Base-by-base conservation (phyloP, 179 eudicot species). In the Beta macrorhiza region DNA sequence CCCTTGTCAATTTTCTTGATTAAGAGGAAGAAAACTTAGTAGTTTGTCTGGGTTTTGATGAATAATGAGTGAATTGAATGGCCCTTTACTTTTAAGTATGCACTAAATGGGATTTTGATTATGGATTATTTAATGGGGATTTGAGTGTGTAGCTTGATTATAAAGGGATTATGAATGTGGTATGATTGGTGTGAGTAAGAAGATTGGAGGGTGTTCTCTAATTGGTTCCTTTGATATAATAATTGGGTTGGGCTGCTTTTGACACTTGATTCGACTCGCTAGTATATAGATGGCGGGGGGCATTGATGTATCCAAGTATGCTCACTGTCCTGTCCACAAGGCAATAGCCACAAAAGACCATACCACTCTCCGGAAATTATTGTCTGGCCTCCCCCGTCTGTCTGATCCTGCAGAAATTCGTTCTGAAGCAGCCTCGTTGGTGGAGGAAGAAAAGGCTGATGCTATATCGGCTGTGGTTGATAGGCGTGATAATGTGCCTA, bases 381-480 rank as follows among this genome's bases (percentile, higher is more conserved):
- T 94, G 68, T 88, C 90, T 8, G 84, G 78, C 70, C 90, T 96
- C 65, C 98, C 99, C 0, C 87, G 89, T 69, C 89, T 94, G 52
- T 67, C 86, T 77, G 91, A 92, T 77, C 96, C 98, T 0, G 80
- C 90, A 7, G 91, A 92, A 79, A 88, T 96, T 74, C 85, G 79
- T 7, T 88, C 90, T 4, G 98, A 96, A 79, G 69, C 94, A 3
- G 89, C 82, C 80, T 96, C 99, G 15, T 45, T 96, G 19, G 91
- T 89, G 0, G 97, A 93, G 82, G 98, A 96, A 75, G 80, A 89
- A 75, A 89, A 90, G 76, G 98, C 98, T 56, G 99, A 96, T 82
- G 90, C 87, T n/a, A 89, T 96, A 70, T 85, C 98, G 44, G 87
- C 91, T 3, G 88, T 88, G 72, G 83, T 96, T 47, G 99, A 96